phyloP scores from a whole-genome alignment of 2,329 filamentous ascomycete species.

The Metarhizium rileyi region DNA sequence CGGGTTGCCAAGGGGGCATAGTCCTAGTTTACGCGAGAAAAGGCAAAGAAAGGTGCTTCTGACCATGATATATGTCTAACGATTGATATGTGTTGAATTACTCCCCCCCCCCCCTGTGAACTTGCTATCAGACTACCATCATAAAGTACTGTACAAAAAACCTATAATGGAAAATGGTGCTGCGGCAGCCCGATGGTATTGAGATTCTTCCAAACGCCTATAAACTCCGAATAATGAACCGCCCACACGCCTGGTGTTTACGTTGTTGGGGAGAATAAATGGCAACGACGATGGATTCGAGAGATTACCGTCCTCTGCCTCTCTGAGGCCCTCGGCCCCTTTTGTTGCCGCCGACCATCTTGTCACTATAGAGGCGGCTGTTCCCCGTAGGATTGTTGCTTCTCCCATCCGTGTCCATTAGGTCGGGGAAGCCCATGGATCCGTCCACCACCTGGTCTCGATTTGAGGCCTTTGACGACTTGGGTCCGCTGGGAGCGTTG shows the following conservation, averaged over 20 bases:
- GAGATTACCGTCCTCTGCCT: constrained; percentile 5
- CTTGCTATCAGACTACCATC: too few species aligned
- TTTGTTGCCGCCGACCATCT: constrained; percentile 22
- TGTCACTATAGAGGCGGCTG: constrained; percentile 45
- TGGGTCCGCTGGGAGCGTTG: constrained; percentile 24
- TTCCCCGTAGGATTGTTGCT: constrained; percentile 15
- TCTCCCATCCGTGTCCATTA: constrained; percentile 25
- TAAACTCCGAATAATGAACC: background rate
- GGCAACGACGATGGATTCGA: background rate
- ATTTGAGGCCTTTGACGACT: constrained; percentile 13
- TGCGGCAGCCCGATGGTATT: too few species aligned
- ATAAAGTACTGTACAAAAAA: background rate
- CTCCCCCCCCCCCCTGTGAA: background rate
- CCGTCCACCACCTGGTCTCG: constrained; percentile 41
- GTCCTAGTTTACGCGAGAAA: background rate
- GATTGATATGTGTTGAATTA: background rate
- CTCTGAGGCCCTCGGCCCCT: constrained; percentile 19
- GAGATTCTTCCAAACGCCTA: background rate
- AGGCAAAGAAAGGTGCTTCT: background rate
- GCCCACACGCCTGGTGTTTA: background rate
- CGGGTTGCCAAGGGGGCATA: too few species aligned
- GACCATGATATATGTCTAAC: background rate
- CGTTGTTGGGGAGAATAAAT: background rate
- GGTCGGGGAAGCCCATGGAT: constrained; percentile 42
- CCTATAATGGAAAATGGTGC: too few species aligned